Evolutionary conservation across 768 basidiomycete species (phyloP).

Genomic region (Exsudoporus frostii): DNA sequence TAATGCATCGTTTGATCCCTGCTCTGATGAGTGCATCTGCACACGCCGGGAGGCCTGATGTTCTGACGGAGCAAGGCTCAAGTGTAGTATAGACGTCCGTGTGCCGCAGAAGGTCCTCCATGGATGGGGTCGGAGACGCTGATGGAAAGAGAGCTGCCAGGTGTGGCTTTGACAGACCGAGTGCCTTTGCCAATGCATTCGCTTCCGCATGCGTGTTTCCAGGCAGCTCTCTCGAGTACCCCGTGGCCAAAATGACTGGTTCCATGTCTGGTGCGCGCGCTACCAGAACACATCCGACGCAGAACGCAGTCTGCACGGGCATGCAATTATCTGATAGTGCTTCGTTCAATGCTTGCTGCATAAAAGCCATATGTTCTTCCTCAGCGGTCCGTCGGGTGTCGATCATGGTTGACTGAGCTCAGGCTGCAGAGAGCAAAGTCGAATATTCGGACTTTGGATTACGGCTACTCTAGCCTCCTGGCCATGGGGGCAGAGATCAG

Average conservation of each 20-base stretch:
- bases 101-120: conserved; percentile 49
- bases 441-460: too few relatives aligned
- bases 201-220: conserved; percentile 99
- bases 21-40: conserved; percentile 78
- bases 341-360: conserved; percentile 66
- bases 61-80: conserved; percentile 91
- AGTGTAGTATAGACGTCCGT: conserved; percentile 90
- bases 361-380: conserved; percentile 38
- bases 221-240: conserved; percentile 85
- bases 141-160: conserved; percentile 45
- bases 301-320: conserved; percentile 76
- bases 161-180: conserved; percentile 40
- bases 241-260: conserved; percentile 65
- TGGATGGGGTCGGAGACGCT: conserved; percentile 27
- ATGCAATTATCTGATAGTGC: conserved; percentile 57
- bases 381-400: conserved; percentile 1
- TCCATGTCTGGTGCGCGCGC: conserved; percentile 39
- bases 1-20: conserved; percentile 69
- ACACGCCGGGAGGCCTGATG: conserved; percentile 84
- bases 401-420: background rate
- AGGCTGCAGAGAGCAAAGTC: too few relatives aligned
- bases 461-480: too few relatives aligned
- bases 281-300: conserved; percentile 83
- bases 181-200: conserved; percentile 79
- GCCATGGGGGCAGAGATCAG: too few relatives aligned